Evolutionary conservation across 176 grass and related monocot species (phyloP).

Genomic region (Carex myosuroides): DNA sequence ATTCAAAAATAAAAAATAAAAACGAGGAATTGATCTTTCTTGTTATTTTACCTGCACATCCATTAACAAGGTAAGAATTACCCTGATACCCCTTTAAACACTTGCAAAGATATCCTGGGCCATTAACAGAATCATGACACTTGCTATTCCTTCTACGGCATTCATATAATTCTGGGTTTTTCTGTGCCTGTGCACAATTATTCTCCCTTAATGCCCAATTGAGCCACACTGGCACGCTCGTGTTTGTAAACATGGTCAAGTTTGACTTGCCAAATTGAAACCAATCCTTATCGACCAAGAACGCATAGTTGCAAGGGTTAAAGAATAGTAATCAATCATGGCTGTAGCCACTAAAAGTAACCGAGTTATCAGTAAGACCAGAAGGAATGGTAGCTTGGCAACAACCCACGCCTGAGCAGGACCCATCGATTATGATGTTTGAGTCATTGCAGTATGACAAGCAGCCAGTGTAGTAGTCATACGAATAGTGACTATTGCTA

Average conservation of each 20-base stretch:
- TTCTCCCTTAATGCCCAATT: conserved; percentile 53
- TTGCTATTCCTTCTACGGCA: conserved; percentile 18
- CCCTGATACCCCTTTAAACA: conserved; percentile 42
- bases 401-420: conserved; percentile 68
- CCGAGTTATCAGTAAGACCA: conserved; percentile 33
- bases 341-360: no score
- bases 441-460: not conserved
- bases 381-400: conserved; percentile 50
- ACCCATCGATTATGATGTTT: conserved; percentile 25
- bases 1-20: no score
- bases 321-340: no score
- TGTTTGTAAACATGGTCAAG: conserved; percentile 26
- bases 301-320: conserved; percentile 43
- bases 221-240: conserved; percentile 40
- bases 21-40: no score
- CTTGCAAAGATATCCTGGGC: conserved; percentile 42
- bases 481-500: conserved; percentile 22
- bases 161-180: not conserved
- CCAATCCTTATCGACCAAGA: conserved; percentile 39
- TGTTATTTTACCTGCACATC: conserved; percentile 50
- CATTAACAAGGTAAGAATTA: conserved; percentile 32
- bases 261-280: conserved; percentile 42
- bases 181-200: conserved; percentile 21
- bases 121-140: conserved; percentile 27
- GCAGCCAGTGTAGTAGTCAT: conserved; percentile 37